Base-by-base conservation (phyloP, 805 yeast genomes). In the Nakazawaea peltata region DNA sequence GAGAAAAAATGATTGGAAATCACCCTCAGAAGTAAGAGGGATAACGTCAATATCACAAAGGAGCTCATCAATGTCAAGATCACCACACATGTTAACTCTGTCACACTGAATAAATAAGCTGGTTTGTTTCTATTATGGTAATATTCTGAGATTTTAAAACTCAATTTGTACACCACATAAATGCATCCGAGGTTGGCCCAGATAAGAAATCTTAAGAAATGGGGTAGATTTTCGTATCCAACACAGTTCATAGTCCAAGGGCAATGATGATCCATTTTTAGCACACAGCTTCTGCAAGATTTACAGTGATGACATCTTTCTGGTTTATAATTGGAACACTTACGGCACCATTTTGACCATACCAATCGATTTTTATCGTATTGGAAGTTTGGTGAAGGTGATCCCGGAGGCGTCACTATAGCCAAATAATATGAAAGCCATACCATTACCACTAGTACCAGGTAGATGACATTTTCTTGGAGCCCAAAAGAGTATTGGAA, bases 161-260 rank as follows among this genome's bases (percentile, higher is more conserved):
- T 36, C 26, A 78, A 53, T 32, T 70, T 62, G 30, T 54, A 45
- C 8, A 70, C 50, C 0, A 77, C 70, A 43, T 59, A 65, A 1
- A 64, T 61, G 1, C 80, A 67, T 1, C 77, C 62, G 23, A 67
- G 48, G 15, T 71, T 53, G 2, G 83, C 78, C 82, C 87, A 79
- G 9, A 67, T 46, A 24, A 88, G 49, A 50, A 88, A 88, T 36
- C 96, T 62, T 42, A 82, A 47, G 51, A 88, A 88, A 52, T 84
- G 88, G 0, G 94, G 85, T 53, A 74, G 64, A 50, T 88, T 88
- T 0, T 56, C 54, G 50, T 74, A 76, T 0, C 97, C 97, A 15
- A 88, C 90, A 51, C 96, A 88, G 51, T 84, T 88, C 54, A 74
- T 71, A 0, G 95, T 85, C 96, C 96, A 88, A 0, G 96, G 95